A percentile compares a stretch with the other conserved stretches of the same genome.
phyloP scores from a whole-genome alignment of 352 stramenopile genomes.

The Nothophytophthora sp. region DNA sequence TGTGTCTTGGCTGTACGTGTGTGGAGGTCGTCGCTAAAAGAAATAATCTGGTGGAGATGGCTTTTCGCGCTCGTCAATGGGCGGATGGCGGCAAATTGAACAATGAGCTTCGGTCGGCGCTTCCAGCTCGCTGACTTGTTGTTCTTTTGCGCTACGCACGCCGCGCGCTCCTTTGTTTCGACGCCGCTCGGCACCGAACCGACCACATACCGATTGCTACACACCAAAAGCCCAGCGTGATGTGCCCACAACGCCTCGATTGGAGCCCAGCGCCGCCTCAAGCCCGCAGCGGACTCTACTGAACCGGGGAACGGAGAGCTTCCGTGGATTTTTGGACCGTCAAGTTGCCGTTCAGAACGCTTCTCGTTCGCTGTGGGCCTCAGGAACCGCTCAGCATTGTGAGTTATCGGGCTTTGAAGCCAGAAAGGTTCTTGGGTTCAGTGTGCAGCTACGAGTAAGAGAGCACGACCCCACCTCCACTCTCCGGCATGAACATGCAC shows the following conservation, averaged over 20 bases:
- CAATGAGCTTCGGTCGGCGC: slow-evolving; percentile 16
- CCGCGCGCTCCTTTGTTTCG: slow-evolving; percentile 10
- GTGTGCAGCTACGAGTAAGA: not conserved
- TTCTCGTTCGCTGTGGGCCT: slow-evolving; percentile 20
- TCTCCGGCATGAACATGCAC: too few species aligned
- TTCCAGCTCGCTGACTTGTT: slow-evolving; percentile 18
- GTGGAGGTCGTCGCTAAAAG: slow-evolving; percentile 1
- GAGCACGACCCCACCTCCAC: not conserved
- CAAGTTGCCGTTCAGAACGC: slow-evolving; percentile 33
- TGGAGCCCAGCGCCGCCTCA: slow-evolving; percentile 19
- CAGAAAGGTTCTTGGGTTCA: not conserved
- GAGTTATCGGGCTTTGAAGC: not conserved
- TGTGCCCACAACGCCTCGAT: slow-evolving; percentile 35
- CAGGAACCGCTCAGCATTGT: not conserved
- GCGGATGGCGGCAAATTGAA: slow-evolving; percentile 34
- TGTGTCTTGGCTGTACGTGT: slow-evolving; percentile 23
- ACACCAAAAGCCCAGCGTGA: slow-evolving; percentile 33
- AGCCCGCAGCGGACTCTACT: slow-evolving; percentile 37
- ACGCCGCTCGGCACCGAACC: slow-evolving; percentile 14
- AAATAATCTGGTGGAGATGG: slow-evolving; percentile 6
- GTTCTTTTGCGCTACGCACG: slow-evolving; percentile 21
- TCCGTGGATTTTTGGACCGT: slow-evolving; percentile 25
- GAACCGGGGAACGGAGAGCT: slow-evolving; percentile 18
- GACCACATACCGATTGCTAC: slow-evolving; percentile 21
- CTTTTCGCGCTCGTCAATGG: slow-evolving; percentile 16